Evolutionary conservation across 2,329 filamentous ascomycete genomes (phyloP), one percentile per base, ranked within the genome.

Genomic region (Pseudocercospora fijiensis): DNA sequence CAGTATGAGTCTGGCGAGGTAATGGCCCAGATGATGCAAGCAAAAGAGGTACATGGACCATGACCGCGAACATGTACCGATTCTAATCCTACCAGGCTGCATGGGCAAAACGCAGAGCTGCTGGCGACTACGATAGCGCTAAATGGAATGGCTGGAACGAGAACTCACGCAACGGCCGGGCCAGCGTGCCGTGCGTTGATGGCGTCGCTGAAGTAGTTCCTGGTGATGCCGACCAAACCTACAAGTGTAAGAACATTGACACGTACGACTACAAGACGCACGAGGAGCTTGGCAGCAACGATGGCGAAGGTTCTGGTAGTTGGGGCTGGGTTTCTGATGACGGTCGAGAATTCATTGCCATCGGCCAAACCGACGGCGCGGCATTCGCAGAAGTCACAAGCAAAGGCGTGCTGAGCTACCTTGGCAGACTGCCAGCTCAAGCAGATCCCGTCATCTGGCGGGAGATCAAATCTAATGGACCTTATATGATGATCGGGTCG

Each of bases 261-360:
- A 78, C 85, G 2, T 82, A 85, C 70, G 81, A 84, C 67, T 86
- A 86, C 75, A 74, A 83, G 47, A 80, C 79, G 47, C 85, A 87
- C 67, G 79, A 80, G 3, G 79, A 80, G 28, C 78, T 87, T 2
- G 85, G 84, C 9, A 83, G 81, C 66, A 73, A 70, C n/a, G 72
- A 69, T 16, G 78, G 77, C 20, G 77, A 79, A 60, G 79, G 79
- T 8, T 79, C 78, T 11, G 79, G 77, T 2, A 83, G 81, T 0
- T 85, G 83, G 83, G 83, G 83, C 2, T 56, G 52, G 52, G 85
- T 83, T 82, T 83, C 81, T 0, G 81, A 82, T 10, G 74, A 81
- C 56, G 83, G 83, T 26, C 82, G 84, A 26, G 84, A 86, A 64
- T 84, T 85, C 61, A 78, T 82, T 53, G 82, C 82, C 60, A 82